Conservation (phyloP, 2,329 filamentous ascomycete genomes). For the Sarocladiaceae sp. region DNA sequence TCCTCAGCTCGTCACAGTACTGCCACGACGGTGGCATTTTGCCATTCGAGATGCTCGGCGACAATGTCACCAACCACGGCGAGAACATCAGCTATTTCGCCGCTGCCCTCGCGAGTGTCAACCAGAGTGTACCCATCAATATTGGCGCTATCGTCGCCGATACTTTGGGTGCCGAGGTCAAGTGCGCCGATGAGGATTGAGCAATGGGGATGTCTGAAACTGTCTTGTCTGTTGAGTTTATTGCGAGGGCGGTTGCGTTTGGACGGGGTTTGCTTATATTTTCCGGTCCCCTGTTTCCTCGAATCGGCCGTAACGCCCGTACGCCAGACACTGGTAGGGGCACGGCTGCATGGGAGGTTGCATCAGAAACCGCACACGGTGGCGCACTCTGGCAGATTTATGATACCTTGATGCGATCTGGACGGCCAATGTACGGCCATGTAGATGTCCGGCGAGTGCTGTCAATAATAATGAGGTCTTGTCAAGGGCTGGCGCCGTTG, state of each 20-base stretch:
- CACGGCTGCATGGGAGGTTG: no score
- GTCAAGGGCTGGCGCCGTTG: no score
- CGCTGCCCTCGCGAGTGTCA: constrained; percentile 44
- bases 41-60: constrained; percentile 48
- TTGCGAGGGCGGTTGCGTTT: no score
- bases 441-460: no score
- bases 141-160: constrained; percentile 37
- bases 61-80: constrained; percentile 43
- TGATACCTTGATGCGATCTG: constrained; percentile 5
- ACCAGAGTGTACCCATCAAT: constrained; percentile 47
- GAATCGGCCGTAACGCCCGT: no score
- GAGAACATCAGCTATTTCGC: constrained; percentile 50
- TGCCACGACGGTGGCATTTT: constrained; percentile 50
- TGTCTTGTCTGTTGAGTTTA: no score
- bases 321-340: no score
- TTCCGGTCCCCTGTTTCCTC: no score
- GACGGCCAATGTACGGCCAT: neutral
- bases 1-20: constrained; percentile 26
- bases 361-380: neutral
- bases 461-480: no score
- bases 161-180: constrained; percentile 21
- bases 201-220: no score
- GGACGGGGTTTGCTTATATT: no score
- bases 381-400: constrained; percentile 1
- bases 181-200: constrained; percentile 18